Evolutionary conservation across 106 monocot species (phyloP), one percentile per base, ranked within the genome.

Genomic region (Alisma plantagoaquatica): DNA sequence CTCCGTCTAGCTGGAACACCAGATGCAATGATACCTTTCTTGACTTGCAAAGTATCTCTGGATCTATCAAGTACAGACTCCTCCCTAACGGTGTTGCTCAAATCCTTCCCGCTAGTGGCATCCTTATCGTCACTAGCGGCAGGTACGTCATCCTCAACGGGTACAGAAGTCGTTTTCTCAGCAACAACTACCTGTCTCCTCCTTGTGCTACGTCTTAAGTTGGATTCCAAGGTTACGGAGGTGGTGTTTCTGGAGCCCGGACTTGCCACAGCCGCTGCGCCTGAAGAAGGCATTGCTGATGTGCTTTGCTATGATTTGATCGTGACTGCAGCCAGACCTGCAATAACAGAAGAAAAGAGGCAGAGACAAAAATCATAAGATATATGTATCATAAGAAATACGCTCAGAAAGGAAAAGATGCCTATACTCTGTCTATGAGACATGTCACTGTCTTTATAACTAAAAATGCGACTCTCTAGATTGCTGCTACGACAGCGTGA

Each of bases 1-100:
- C 58, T 77, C 12, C 64, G 73, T 6, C 61, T 57, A 23, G 77
- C 63, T 29, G 67, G 63, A 33, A 49, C 2, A 15, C 59, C 33
- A 20, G 83, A 53, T 26, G 63, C 24, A 20, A 51, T 56, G 23
- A 53, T 26, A 23, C 52, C 60, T 60, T 80, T 78, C 58, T 54
- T 80, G 33, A 31, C 19, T 16, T 69, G 60, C 1, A 69, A 58
- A 11, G 41, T 30, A 44, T 63, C 62, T 53, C 54, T 72, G 9
- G 71, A 14, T 49, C 62, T 79, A 16, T 68, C 73, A 31, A 81
- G 27, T 10, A 67, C 52, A 15, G 76, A 47, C 17, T 76, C 86
- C 33, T 71, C 86, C 31, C 62, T 69, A 27, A 76, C 69, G 11
- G 73, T 66, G 43, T 80, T 74, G 72, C 62, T 81, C 15, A 71